Percentiles rank a stretch among this genome's conserved stretches.
These are phyloP conservation scores for Pseudogymnoascus sp. DNA, from an alignment of 2,329 filamentous ascomycete genomes.

Conservation along the genomic window DNA sequence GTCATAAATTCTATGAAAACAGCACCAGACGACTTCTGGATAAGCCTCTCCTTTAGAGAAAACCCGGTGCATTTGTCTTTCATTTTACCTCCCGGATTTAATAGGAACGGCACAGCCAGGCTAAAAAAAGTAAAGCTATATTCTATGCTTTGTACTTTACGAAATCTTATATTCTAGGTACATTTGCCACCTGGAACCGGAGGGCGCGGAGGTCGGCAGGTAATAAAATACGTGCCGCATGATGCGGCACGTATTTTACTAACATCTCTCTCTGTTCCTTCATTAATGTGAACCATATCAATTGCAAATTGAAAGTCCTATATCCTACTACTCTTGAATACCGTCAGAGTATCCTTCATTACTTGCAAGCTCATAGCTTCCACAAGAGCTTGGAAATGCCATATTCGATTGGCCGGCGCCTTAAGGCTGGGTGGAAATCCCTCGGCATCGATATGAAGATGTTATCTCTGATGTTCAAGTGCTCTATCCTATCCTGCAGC, in stretches of 20 bases:
- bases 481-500: background rate
- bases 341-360: background rate
- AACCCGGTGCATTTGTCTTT: no score
- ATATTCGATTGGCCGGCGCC: background rate
- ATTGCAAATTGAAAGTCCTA: background rate
- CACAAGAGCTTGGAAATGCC: background rate
- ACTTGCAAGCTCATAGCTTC: background rate
- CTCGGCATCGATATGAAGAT: background rate
- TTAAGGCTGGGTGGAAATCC: conserved; percentile 1
- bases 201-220: background rate
- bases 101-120: background rate
- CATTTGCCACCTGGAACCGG: background rate
- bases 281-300: background rate
- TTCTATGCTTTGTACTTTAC: background rate
- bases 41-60: background rate
- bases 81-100: background rate
- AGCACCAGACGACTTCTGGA: background rate
- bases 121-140: background rate
- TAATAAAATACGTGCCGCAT: background rate
- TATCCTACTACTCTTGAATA: background rate
- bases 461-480: conserved; percentile 9
- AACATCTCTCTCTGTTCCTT: background rate
- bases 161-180: background rate
- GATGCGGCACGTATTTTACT: background rate
- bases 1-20: background rate